A percentile compares a stretch with the other conserved stretches of the same genome.
These are phyloP conservation scores for Oryza glaberrima DNA, from an alignment of 176 grass and related monocot species.

Conservation along the genomic window DNA sequence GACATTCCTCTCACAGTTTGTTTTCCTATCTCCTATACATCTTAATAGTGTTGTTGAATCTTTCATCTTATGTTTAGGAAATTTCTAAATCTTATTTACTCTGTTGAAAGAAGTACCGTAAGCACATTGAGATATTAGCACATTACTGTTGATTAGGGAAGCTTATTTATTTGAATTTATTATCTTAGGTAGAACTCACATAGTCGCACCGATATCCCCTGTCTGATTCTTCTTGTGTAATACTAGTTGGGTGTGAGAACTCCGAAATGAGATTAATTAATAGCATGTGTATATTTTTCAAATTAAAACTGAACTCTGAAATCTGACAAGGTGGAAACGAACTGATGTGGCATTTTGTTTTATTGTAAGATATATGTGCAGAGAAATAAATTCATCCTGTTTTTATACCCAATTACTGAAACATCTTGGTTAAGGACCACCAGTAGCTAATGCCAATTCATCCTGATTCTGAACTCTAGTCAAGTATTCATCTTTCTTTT, in stretches of 20 bases:
- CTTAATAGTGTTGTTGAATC: background rate
- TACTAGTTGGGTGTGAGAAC: background rate
- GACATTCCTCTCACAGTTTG: background rate
- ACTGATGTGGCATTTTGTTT: conserved; percentile 21
- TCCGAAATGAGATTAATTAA: background rate
- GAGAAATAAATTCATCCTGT: background rate
- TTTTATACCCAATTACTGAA: background rate
- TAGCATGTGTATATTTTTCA: background rate
- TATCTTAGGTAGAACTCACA: background rate
- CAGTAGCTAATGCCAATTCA: background rate
- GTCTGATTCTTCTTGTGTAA: background rate
- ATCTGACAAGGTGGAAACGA: background rate
- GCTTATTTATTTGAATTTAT: background rate
- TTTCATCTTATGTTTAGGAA: background rate
- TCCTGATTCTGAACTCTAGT: background rate
- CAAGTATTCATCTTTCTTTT: background rate
- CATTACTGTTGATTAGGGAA: background rate
- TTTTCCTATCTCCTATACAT: background rate
- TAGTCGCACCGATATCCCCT: background rate
- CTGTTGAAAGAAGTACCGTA: background rate
- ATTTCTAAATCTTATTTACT: background rate
- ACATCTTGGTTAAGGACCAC: background rate
- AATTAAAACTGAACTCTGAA: background rate
- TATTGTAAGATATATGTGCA: background rate
- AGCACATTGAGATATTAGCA: background rate